Conservation (phyloP, 2,329 filamentous ascomycete genomes). For the Hypoxylon sp. region DNA sequence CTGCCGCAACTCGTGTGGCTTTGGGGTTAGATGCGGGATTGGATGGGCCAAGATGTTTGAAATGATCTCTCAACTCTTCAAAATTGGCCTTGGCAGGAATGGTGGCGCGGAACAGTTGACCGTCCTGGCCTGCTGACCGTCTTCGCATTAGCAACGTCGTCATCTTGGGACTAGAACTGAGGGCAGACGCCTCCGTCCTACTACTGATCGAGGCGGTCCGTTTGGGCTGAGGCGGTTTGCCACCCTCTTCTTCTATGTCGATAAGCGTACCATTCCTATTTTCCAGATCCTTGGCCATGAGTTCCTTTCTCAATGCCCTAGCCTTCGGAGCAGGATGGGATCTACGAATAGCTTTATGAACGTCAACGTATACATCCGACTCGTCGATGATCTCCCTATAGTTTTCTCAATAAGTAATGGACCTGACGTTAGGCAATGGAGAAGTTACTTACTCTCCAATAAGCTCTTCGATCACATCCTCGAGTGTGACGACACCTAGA, state of each 20-base stretch:
- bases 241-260: slow-evolving; percentile 57
- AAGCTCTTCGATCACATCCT: slow-evolving; percentile 98
- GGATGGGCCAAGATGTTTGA: slow-evolving; percentile 75
- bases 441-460: slow-evolving; percentile 86
- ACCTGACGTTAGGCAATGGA: slow-evolving; percentile 7
- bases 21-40: slow-evolving; percentile 75
- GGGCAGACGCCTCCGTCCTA: slow-evolving; percentile 55
- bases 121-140: slow-evolving; percentile 68
- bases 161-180: slow-evolving; percentile 63
- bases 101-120: slow-evolving; percentile 60
- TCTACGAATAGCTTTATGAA: slow-evolving; percentile 96
- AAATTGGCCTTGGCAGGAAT: slow-evolving; percentile 72
- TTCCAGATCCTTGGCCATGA: slow-evolving; percentile 53
- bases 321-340: slow-evolving; percentile 86
- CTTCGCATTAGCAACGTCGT: slow-evolving; percentile 72
- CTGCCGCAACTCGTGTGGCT: slow-evolving; percentile 71
- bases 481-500: slow-evolving; percentile 92
- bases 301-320: slow-evolving; percentile 61
- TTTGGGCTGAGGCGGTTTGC: slow-evolving; percentile 45
- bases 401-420: slow-evolving; percentile 23
- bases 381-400: slow-evolving; percentile 96
- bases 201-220: slow-evolving; percentile 55
- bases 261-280: slow-evolving; percentile 56
- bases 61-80: slow-evolving; percentile 72
- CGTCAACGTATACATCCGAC: slow-evolving; percentile 97